Evolutionary conservation across 495 filamentous ascomycete species (phyloP), one percentile per base, ranked within the genome.

Genomic region (Neurospora terricola): DNA sequence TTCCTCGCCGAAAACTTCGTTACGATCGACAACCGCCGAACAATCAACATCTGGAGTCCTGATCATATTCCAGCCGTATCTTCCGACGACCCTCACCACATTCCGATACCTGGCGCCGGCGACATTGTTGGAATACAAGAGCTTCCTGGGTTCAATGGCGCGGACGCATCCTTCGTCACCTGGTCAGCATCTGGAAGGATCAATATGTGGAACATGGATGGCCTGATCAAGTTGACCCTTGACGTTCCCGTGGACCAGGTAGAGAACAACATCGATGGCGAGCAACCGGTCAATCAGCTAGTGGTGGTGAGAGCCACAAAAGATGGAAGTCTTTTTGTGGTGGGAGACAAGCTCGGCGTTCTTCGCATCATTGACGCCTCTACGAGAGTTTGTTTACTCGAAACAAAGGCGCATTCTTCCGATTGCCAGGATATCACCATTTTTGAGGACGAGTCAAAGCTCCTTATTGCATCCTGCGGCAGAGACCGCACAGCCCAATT

Each of bases 401-500:
- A 90, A 78, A 88, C 90, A 59, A 95, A 95, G 77, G 96, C 94
- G 27, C 96, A 99, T 81, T 87, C 90, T 11, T 89, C 89, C 12
- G 94, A 98, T 75, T 92, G 97, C 73, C 93, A 92, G 39, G 92
- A 93, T 76, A 91, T 98, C 70, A 88, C 89, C 9, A 83, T 94
- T 39, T 86, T 86, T 73, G 86, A 90, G 72, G 85, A 83, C 62
- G 80, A 86, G 18, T 80, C 83, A 3, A 84, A 82, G 54, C 80
- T 85, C 12, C 80, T 97, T 69, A 84, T 98, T 62, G 93, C 92
- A 27, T 93, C 89, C 30, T 92, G 90, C 77, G 91, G 94, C 42
- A 88, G 95, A 75, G 96, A 99, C 82, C 91, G 96, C 62, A 97
- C 91, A 69, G 88, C 96, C 27, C 96, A 99, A 80, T 84, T 98